Base-by-base conservation (phyloP, 2,329 filamentous ascomycete genomes). In the Aspergillus hiratsukae region DNA sequence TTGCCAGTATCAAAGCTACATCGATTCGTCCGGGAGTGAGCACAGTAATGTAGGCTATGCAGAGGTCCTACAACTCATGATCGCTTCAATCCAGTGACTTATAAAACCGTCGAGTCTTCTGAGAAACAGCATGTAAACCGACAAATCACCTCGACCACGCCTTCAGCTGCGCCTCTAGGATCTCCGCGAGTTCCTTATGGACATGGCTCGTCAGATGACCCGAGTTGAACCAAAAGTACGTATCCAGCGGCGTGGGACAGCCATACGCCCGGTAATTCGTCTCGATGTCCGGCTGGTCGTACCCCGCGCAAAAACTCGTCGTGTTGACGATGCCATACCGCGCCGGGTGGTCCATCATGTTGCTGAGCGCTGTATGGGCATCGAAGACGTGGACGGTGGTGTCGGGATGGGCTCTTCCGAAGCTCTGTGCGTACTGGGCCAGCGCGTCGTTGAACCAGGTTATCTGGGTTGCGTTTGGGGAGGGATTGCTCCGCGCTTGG, bases 171-270 rank as follows among this genome's bases (percentile, higher is more conserved):
- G 29, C 27, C 48, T 62, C 56, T 28, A 68, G 48, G 48, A 59
- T 62, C 25, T 56, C 61, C 0, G 75, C 73, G 51, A 79, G 63
- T 37, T 75, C 65, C 51, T 69, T 60, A 65, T 80, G 77, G 1
- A 74, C 68, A 45, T 71, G 67, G 50, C 69, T 77, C 1, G 75
- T 78, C 63, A 79, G 67, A 71, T 81, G 78, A 1, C 78, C 78
- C 5, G 71, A 72, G 59, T 80, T 76, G 52, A 75, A 80, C 78
- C 78, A 80, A 52, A 80, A 78, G 61, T 80, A 80, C 41, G 73
- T 69, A 5, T 71, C 61, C 52, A 79, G 59, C 17, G 75, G 71
- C 48, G 72, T 67, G 3, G 65, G 67, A 64, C 78, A 81, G 3
- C 77, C 78, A 67, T 81, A 80, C 21, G 69, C 70, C 19, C 58